Evolutionary conservation across 2,329 filamentous ascomycete genomes (phyloP).

Genomic region (Colletotrichum eremochloae): DNA sequence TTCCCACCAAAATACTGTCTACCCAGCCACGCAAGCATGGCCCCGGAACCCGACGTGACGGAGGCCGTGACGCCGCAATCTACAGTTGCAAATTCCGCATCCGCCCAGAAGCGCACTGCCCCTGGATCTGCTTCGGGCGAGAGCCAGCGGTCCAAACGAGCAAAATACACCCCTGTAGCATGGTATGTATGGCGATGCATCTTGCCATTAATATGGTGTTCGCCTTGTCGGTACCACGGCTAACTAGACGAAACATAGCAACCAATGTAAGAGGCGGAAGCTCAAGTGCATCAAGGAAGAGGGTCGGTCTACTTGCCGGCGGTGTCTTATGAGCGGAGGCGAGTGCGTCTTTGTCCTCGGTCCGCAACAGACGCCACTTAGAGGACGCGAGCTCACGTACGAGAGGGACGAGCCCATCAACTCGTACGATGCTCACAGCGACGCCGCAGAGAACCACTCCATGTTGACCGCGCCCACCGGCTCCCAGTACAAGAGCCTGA

Average conservation of each 20-base stretch:
- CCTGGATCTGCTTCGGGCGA: conserved; percentile 24
- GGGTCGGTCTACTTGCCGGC: conserved; percentile 47
- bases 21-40: conserved; percentile 5
- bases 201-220: background rate
- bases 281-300: conserved; percentile 54
- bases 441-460: background rate
- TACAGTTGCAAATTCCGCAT: conserved; percentile 27
- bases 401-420: conserved; percentile 45
- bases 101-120: conserved; percentile 34
- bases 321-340: conserved; percentile 48
- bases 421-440: conserved; percentile 12
- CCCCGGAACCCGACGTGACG: conserved; percentile 12
- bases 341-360: conserved; percentile 47
- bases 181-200: conserved; percentile 48
- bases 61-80: conserved; percentile 26
- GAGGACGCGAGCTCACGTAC: conserved; percentile 42
- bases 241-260: conserved; percentile 41
- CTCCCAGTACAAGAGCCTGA: conserved; percentile 43
- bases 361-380: conserved; percentile 32
- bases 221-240: background rate
- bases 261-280: conserved; percentile 58
- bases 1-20: background rate
- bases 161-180: conserved; percentile 55
- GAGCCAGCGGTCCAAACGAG: conserved; percentile 47
- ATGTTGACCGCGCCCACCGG: background rate